Base-by-base conservation (phyloP, 768 basidiomycete species). In the Ephemerocybe angulata region DNA sequence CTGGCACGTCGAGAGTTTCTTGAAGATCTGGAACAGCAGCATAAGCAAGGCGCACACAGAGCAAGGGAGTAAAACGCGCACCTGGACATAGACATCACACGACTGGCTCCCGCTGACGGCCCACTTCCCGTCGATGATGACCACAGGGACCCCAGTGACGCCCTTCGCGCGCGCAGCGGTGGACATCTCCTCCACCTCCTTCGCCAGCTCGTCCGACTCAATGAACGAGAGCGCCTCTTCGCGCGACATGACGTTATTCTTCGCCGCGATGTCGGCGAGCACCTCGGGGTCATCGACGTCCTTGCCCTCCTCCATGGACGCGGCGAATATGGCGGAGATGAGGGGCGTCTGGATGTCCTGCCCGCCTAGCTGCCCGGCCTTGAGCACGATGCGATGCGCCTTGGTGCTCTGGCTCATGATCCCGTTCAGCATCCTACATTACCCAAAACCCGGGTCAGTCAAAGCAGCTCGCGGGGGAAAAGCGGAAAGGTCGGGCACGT, bases 131-230 rank as follows among this genome's bases (percentile, higher is more conserved):
- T 90, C 84, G 60, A 92, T 86, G 62, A 92, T 81, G 25, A 83
- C 86, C 73, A 90, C 82, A 7, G 90, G 90, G 3, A 93, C 88
- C 35, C 90, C 89, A 4, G 81, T 84, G 49, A 93, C 81, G 17
- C 89, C 89, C 53, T 84, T 79, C 38, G 73, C 70, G 52, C 83
- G 79, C 37, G 86, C 86, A 46, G 82, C 78, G 8, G 76, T 74
- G 61, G 84, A 84, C 70, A 85, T 82, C 10, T 73, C 70, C 57
- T 84, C 72, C 1, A 92, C 83, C 59, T 88, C 87, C 50, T 78
- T 74, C 61, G 79, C 75, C 54, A 85, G 72, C 61, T 88, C 87
- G 63, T 86, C 77, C 3, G 86, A 83, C 37, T 82, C 57, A 29
- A 93, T 70, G 69, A 90, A 93, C 38, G 70, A 66, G 31, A 83